phyloP scores from a whole-genome alignment of 2,329 filamentous ascomycete genomes.

The Trichoderma harzianum region DNA sequence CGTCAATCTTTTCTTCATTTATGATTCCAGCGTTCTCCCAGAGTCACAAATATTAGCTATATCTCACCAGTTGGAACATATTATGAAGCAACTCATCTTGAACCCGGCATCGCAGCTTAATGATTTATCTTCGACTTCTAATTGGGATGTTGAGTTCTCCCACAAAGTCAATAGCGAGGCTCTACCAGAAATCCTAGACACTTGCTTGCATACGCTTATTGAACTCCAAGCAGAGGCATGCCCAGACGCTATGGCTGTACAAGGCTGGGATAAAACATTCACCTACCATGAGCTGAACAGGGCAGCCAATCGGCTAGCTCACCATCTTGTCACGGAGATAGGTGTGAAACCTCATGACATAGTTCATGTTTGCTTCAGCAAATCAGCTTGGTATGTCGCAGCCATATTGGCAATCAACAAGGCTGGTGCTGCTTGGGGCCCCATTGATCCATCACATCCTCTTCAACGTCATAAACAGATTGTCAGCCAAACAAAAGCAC shows the following conservation, averaged over 20 bases:
- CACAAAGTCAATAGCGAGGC: background rate
- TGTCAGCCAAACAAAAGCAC: background rate
- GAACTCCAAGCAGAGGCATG: background rate
- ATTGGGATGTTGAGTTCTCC: background rate
- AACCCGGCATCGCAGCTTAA: background rate
- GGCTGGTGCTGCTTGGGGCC: background rate
- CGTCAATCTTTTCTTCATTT: background rate
- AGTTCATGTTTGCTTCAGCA: background rate
- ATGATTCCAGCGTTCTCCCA: background rate
- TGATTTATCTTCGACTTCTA: background rate
- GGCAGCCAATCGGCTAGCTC: background rate
- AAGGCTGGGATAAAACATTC: background rate
- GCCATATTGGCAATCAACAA: constrained; percentile 3
- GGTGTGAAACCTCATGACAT: background rate
- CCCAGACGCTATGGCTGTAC: background rate
- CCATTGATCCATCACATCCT: constrained; percentile 1
- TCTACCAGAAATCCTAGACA: background rate
- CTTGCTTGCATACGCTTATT: background rate
- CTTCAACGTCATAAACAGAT: background rate
- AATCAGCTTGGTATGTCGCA: background rate
- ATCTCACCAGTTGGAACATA: background rate
- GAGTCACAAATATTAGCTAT: background rate
- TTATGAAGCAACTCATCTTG: background rate
- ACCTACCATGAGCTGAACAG: background rate
- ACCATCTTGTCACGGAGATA: background rate